Base-by-base conservation (phyloP, 2,329 filamentous ascomycete species). In the Arthrobotrys sphaeroides region DNA sequence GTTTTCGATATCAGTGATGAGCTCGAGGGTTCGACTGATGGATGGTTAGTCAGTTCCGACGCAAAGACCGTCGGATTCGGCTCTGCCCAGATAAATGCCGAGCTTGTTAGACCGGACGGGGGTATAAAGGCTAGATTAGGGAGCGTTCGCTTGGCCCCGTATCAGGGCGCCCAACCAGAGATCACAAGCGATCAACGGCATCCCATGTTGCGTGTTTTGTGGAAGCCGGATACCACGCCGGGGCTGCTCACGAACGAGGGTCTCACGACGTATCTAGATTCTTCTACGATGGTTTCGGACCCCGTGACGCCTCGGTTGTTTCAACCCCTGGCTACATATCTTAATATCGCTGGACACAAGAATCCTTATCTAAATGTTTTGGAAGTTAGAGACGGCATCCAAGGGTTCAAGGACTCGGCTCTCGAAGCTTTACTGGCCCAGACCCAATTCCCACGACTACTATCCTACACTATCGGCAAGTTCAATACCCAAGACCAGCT, bases 381-480 rank as follows among this genome's bases (percentile, higher is more conserved):
- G 0, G 83, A 85, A 62, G 79, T 85, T 20, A 84, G 83, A 10
- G 82, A 82, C 12, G 83, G 83, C 0, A 84, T 82, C 0, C 83
- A 83, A 2, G 80, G 81, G 4, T 80, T 82, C 16, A 38, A 4
- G 5, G 64, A 24, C 0, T 24, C 12, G 1, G 45, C 24, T 0
- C 13, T 70, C 9, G 26, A 62, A 22, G 28, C 22, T 6, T 47
- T 70, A 16, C 12, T n/a, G 5, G 55, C 18, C 1, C 13, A 13
- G 1, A 55, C 66, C 20, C 5, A 22, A 10, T 70, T 70, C 36
- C 66, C 66, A 4, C 22, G 24, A 10, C 42, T 70, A 3, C 43
- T 43, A 4, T 70, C 66, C 5, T 70, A 70, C 31, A 45, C n/a
- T 6, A 33, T 13, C 13, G 66, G 43, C 5, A 64, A 26, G 16